Conservation (phyloP, 371 early-diverging fungal species). For the Apophysomyces elegans region DNA sequence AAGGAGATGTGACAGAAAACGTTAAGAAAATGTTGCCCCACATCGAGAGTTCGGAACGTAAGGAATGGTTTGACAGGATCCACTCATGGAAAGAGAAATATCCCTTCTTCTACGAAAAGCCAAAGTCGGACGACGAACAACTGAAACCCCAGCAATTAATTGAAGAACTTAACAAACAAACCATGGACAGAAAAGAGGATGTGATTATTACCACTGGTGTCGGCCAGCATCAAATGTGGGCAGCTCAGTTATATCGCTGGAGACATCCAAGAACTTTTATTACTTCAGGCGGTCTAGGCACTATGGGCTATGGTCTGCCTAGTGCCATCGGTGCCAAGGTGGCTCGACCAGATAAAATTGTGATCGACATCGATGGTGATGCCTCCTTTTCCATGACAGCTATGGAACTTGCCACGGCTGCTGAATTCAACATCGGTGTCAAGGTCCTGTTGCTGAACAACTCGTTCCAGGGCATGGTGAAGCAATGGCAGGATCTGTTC, state of each 20-base stretch:
- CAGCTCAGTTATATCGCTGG: slow-evolving; percentile 88
- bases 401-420: slow-evolving; percentile 95
- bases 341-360: slow-evolving; percentile 89
- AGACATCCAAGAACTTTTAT: slow-evolving; percentile 87
- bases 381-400: slow-evolving; percentile 98
- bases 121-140: slow-evolving; percentile 34
- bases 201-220: slow-evolving; percentile 96
- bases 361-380: slow-evolving; percentile 97
- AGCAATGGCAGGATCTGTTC: slow-evolving; percentile 98
- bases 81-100: slow-evolving; percentile 87
- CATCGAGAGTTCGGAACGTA: slow-evolving; percentile 70
- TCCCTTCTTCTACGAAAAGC: slow-evolving; percentile 82
- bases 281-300: slow-evolving; percentile 96
- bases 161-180: slow-evolving; percentile 88
- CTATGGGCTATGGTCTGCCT: slow-evolving; percentile 97
- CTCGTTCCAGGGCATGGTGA: slow-evolving; percentile 99
- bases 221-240: slow-evolving; percentile 99
- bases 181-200: slow-evolving; percentile 82
- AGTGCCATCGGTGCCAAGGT: slow-evolving; percentile 97
- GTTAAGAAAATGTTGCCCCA: slow-evolving; percentile 79
- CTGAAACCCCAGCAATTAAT: slow-evolving; percentile 94
- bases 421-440: slow-evolving; percentile 95
- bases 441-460: slow-evolving; percentile 96
- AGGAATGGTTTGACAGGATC: slow-evolving; percentile 84
- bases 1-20: slow-evolving; percentile 93